A percentile compares a stretch with the other conserved stretches of the same genome.
Conservation (phyloP, 169 alveolate species). For the Eimeria maxima region DNA sequence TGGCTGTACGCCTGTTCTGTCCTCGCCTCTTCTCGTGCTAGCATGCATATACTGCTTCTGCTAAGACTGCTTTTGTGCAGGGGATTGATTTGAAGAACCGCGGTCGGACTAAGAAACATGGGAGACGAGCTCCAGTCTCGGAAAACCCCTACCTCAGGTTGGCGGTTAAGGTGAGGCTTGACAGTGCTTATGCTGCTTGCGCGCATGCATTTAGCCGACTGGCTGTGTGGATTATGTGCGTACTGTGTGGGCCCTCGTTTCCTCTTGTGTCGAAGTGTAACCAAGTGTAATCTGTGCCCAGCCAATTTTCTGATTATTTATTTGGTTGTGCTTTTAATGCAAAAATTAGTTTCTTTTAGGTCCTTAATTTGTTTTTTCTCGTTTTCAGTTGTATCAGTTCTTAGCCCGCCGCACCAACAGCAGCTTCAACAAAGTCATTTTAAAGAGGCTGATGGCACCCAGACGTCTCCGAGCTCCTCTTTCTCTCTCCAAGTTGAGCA, state of each 20-base stretch:
- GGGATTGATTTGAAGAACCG: constrained; percentile 87
- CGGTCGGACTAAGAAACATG: constrained; percentile 84
- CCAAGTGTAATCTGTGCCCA: too few relatives aligned
- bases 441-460: constrained; percentile 96
- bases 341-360: background rate
- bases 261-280: too few relatives aligned
- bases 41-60: background rate
- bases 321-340: too few relatives aligned
- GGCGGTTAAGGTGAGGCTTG: constrained; percentile 84
- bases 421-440: constrained; percentile 95
- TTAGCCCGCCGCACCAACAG: constrained; percentile 97
- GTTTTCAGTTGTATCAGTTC: constrained; percentile 89
- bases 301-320: too few relatives aligned
- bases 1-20: background rate
- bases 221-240: background rate
- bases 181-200: too few relatives aligned
- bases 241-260: too few relatives aligned
- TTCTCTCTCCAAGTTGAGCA: constrained; percentile 95
- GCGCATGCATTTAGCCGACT: too few relatives aligned
- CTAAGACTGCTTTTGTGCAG: constrained; percentile 47
- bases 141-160: constrained; percentile 85
- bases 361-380: background rate
- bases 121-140: constrained; percentile 82
- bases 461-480: constrained; percentile 96
- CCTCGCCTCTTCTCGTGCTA: background rate